These are phyloP conservation scores for Trifolium dubium DNA, from an alignment of 306 rosid genomes.

Conservation along the genomic window DNA sequence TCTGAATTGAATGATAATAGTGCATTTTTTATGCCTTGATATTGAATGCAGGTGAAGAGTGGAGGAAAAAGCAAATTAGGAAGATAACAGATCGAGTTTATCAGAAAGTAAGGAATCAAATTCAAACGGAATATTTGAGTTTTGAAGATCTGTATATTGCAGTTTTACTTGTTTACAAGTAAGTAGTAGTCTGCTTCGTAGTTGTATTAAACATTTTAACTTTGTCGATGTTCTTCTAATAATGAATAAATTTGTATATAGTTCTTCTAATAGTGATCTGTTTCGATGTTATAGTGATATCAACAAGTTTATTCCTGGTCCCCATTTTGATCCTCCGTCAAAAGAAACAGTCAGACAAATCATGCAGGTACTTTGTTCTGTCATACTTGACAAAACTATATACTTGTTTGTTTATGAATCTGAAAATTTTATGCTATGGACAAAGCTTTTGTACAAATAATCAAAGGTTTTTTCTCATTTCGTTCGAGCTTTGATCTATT, in stretches of 20 bases:
- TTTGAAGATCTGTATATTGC: conserved; percentile 87
- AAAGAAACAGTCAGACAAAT: conserved; percentile 57
- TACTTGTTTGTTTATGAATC: conserved; percentile 2
- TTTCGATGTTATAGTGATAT: conserved; percentile 65
- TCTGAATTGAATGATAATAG: neutral
- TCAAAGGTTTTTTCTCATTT: neutral
- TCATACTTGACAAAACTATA: conserved; percentile 30
- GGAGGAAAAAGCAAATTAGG: conserved; percentile 65
- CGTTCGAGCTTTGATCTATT: neutral
- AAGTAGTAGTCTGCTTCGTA: conserved; percentile 46
- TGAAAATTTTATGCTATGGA: neutral
- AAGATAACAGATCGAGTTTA: conserved; percentile 68
- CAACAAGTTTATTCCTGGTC: conserved; percentile 81
- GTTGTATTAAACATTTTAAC: conserved; percentile 1
- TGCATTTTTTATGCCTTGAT: conserved; percentile 2
- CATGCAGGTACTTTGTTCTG: conserved; percentile 61
- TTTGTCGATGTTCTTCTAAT: conserved; percentile 15
- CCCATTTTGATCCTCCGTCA: conserved; percentile 84
- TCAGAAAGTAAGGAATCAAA: conserved; percentile 45
- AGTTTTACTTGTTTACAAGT: conserved; percentile 90
- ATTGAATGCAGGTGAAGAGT: conserved; percentile 65
- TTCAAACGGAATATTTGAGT: conserved; percentile 45
- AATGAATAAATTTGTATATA: conserved; percentile 4
- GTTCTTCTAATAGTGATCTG: conserved; percentile 7
- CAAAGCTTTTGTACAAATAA: neutral